Evolutionary conservation across 768 basidiomycete species (phyloP).

Genomic region (Candolleomyces aberdarensis): DNA sequence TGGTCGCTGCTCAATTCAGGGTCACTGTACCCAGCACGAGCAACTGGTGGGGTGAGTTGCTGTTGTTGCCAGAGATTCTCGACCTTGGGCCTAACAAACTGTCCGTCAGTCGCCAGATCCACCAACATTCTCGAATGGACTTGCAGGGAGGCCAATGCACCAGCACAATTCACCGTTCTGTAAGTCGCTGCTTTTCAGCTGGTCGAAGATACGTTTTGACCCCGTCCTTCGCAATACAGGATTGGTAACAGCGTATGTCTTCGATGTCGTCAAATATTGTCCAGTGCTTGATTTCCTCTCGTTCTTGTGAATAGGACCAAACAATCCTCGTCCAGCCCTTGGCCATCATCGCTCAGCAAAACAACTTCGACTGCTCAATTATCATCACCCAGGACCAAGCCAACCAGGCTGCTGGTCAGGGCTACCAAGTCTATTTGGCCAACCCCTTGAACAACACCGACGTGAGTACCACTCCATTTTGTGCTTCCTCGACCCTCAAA

Average conservation of each 20-base stretch:
- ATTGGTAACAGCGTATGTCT: conserved; percentile 34
- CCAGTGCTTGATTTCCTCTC: not conserved
- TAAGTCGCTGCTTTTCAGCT: conserved; percentile 29
- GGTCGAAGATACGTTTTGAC: conserved; percentile 1
- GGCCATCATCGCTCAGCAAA: conserved; percentile 47
- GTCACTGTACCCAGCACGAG: conserved; percentile 43
- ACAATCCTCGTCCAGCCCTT: conserved; percentile 36
- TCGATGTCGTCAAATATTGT: not conserved
- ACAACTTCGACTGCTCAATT: conserved; percentile 60
- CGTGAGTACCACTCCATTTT: conserved; percentile 33
- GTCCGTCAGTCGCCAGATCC: conserved; percentile 47
- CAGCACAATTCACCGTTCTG: conserved; percentile 48
- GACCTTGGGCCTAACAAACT: not conserved
- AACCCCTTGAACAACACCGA: conserved; percentile 48
- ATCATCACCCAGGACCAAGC: conserved; percentile 45
- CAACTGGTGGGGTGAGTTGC: conserved; percentile 61
- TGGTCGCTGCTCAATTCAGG: conserved; percentile 38
- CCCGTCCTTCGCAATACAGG: conserved; percentile 22
- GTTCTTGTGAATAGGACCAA: conserved; percentile 21
- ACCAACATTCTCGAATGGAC: conserved; percentile 59
- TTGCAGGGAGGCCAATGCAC: conserved; percentile 38
- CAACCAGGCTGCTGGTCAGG: conserved; percentile 35
- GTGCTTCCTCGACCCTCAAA: not conserved
- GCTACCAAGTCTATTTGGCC: conserved; percentile 51
- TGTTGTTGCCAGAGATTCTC: not conserved